Evolutionary conservation across 2,329 filamentous ascomycete genomes (phyloP).

Genomic region (Fusarium brachygibbosum): DNA sequence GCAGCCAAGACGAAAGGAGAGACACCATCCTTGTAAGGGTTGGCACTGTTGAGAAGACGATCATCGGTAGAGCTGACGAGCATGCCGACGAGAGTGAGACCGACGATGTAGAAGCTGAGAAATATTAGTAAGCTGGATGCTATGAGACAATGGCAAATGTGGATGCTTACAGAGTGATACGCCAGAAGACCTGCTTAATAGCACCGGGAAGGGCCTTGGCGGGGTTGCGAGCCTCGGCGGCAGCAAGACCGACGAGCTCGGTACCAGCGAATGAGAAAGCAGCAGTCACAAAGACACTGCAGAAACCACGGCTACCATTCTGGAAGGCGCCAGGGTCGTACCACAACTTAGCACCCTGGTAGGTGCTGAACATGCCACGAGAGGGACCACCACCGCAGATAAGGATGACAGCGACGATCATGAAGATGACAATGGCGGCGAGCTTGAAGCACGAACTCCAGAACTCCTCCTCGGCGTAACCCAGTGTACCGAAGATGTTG

Average conservation of each 20-base stretch:
- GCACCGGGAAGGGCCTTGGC: constrained; percentile 80
- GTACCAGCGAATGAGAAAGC: constrained; percentile 78
- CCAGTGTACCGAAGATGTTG: constrained; percentile 68
- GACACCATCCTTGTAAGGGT: constrained; percentile 51
- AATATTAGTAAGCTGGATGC: not conserved
- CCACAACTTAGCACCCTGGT: constrained; percentile 58
- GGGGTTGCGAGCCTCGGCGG: constrained; percentile 76
- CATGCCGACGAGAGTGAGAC: constrained; percentile 64
- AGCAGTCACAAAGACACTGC: constrained; percentile 76
- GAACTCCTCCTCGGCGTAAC: constrained; percentile 70
- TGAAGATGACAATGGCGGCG: constrained; percentile 70
- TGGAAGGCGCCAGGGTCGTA: constrained; percentile 66
- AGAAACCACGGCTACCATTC: constrained; percentile 78
- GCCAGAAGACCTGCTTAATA: constrained; percentile 78
- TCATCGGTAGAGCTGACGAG: constrained; percentile 60
- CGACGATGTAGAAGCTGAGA: constrained; percentile 60
- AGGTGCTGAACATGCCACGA: constrained; percentile 56
- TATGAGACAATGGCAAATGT: constrained; percentile 4
- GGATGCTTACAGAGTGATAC: constrained; percentile 58
- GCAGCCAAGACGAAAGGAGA: constrained; percentile 67
- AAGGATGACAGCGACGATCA: constrained; percentile 70
- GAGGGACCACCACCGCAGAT: constrained; percentile 70
- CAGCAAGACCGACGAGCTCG: constrained; percentile 77
- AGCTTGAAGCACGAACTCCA: constrained; percentile 69
- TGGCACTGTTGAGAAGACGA: constrained; percentile 56